Evolutionary conservation across 192 early-diverging fungal species (phyloP).

Genomic region (Gonapodya sp.): DNA sequence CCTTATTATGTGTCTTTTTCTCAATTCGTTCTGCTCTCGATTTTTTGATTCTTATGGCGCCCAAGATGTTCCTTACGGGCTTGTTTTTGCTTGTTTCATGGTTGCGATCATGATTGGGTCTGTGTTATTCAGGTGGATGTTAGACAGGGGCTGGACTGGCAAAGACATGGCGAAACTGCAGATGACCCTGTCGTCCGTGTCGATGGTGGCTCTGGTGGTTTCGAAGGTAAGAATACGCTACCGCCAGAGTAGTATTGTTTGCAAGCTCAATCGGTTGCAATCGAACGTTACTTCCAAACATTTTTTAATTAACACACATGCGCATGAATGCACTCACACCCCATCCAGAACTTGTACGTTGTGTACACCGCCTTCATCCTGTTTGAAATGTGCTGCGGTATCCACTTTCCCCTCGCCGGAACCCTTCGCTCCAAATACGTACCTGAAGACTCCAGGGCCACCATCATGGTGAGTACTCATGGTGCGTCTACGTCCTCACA

Average conservation of each 20-base stretch:
- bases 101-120: conserved; percentile 43
- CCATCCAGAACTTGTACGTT: conserved; percentile 17
- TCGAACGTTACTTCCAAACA: background rate
- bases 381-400: conserved; percentile 45
- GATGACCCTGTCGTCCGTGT: background rate
- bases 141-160: conserved; percentile 13
- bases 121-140: conserved; percentile 27
- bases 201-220: background rate
- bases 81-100: conserved; percentile 45
- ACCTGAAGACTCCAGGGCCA: conserved; percentile 44
- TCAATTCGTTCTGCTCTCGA: background rate
- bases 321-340: background rate
- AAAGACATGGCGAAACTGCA: conserved; percentile 12
- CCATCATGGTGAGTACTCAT: conserved; percentile 28
- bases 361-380: conserved; percentile 27
- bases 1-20: too few species aligned
- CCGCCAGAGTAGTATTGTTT: too few species aligned
- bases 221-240: background rate
- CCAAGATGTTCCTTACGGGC: conserved; percentile 30
- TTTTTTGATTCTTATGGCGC: background rate
- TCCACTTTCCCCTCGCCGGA: conserved; percentile 44
- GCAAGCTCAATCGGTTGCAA: too few species aligned
- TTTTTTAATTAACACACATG: too few species aligned
- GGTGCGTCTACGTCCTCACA: background rate
- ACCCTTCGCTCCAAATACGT: conserved; percentile 38